Percentiles rank a stretch among this genome's conserved stretches.
Evolutionary conservation across 2,329 filamentous ascomycete species (phyloP).

Genomic region (Neurospora sp.): DNA sequence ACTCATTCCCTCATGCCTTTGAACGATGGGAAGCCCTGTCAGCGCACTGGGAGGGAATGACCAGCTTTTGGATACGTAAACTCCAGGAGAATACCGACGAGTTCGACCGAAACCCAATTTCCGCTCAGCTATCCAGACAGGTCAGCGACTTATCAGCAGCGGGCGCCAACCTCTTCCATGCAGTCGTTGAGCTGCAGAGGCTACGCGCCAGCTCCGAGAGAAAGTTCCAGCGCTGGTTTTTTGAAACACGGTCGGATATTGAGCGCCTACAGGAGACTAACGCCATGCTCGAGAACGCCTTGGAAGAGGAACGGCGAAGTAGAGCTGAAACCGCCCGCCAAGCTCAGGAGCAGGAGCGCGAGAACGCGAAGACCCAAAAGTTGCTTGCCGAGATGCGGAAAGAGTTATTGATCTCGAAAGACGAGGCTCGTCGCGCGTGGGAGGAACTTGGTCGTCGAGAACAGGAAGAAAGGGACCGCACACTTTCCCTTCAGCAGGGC

Average conservation of each 20-base stretch:
- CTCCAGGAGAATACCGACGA: slow-evolving; percentile 86
- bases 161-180: slow-evolving; percentile 93
- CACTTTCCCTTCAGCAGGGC: slow-evolving; percentile 74
- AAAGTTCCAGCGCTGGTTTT: slow-evolving; percentile 98
- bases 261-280: slow-evolving; percentile 77
- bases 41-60: slow-evolving; percentile 95
- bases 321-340: slow-evolving; percentile 58
- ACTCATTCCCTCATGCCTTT: slow-evolving; percentile 89
- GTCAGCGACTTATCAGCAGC: slow-evolving; percentile 96
- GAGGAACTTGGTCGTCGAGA: slow-evolving; percentile 90
- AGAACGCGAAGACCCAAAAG: slow-evolving; percentile 62
- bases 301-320: slow-evolving; percentile 65
- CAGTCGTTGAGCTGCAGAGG: slow-evolving; percentile 89
- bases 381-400: slow-evolving; percentile 83
- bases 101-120: slow-evolving; percentile 70
- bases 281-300: slow-evolving; percentile 63
- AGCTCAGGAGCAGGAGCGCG: slow-evolving; percentile 56
- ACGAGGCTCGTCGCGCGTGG: slow-evolving; percentile 91
- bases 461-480: slow-evolving; percentile 84
- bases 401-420: slow-evolving; percentile 88
- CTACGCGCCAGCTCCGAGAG: slow-evolving; percentile 89
- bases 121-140: slow-evolving; percentile 81
- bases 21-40: slow-evolving; percentile 96
- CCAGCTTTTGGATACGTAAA: slow-evolving; percentile 92
- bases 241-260: slow-evolving; percentile 81